These are phyloP conservation scores for Scheffersomyces ergatensis DNA, from an alignment of 805 yeast species.

Conservation along the genomic window DNA sequence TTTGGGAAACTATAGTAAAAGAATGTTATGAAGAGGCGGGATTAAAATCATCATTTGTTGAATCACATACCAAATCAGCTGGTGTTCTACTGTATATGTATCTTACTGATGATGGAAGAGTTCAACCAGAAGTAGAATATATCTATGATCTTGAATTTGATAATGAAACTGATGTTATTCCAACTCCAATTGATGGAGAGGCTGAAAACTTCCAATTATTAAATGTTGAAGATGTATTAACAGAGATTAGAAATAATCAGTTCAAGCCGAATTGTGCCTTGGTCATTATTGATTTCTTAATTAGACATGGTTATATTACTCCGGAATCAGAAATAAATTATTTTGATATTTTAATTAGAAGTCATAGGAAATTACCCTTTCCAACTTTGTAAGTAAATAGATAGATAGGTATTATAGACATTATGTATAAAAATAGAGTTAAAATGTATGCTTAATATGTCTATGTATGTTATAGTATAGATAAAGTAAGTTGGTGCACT, in stretches of 20 bases:
- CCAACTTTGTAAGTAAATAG: slow-evolving; percentile 39
- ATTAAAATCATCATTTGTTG: slow-evolving; percentile 50
- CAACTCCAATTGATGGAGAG: slow-evolving; percentile 50
- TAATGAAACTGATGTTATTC: slow-evolving; percentile 43
- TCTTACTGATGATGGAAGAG: slow-evolving; percentile 47
- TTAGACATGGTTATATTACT: slow-evolving; percentile 77
- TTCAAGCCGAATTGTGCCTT: slow-evolving; percentile 90
- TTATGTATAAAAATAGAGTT: no score
- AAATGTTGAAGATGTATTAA: slow-evolving; percentile 54
- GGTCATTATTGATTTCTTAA: slow-evolving; percentile 76
- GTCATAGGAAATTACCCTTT: slow-evolving; percentile 72
- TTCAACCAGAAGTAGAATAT: slow-evolving; percentile 88
- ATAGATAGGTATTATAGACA: no score
- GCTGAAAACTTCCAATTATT: slow-evolving; percentile 67
- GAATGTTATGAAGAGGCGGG: slow-evolving; percentile 94
- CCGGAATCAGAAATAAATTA: slow-evolving; percentile 67
- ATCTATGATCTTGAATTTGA: slow-evolving; percentile 68
- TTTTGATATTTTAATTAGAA: slow-evolving; percentile 52
- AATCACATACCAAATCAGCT: slow-evolving; percentile 39
- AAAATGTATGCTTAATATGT: no score
- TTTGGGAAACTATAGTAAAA: slow-evolving; percentile 74
- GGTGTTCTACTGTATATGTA: slow-evolving; percentile 74
- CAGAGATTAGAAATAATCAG: slow-evolving; percentile 50
- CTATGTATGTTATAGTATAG: no score
- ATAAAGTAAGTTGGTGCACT: no score